Percentiles rank a stretch among this genome's conserved stretches.
Evolutionary conservation across 2,329 filamentous ascomycete species (phyloP).

Genomic region (Aspergillus piperis): DNA sequence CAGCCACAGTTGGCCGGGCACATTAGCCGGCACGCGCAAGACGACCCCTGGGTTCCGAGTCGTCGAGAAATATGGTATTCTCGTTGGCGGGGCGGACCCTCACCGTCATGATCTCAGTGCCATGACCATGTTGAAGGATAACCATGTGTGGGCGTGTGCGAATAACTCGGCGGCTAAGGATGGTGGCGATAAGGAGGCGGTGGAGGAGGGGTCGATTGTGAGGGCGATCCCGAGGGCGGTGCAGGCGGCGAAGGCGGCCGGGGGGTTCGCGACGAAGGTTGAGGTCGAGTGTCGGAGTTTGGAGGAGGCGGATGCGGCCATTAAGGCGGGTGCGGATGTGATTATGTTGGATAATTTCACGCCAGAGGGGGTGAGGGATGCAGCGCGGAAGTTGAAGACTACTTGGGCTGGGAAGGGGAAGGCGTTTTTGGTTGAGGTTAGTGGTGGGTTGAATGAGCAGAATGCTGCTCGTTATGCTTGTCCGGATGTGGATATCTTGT

Average conservation of each 20-base stretch:
- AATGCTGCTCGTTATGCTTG: conserved; percentile 77
- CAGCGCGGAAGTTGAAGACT: conserved; percentile 74
- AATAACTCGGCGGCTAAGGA: conserved; percentile 34
- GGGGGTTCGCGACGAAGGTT: conserved; percentile 88
- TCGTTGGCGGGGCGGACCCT: conserved; percentile 87
- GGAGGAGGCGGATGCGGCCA: conserved; percentile 86
- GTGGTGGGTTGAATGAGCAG: conserved; percentile 79
- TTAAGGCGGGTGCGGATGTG: conserved; percentile 86
- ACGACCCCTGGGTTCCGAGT: conserved; percentile 94
- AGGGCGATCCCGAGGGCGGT: conserved; percentile 83
- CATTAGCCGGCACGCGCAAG: conserved; percentile 92
- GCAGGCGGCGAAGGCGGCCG: conserved; percentile 75
- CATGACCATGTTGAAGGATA: conserved; percentile 99
- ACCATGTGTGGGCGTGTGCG: conserved; percentile 90
- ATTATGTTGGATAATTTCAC: conserved; percentile 98
- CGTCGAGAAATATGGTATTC: conserved; percentile 97
- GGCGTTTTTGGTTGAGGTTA: conserved; percentile 83
- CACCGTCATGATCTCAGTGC: conserved; percentile 87
- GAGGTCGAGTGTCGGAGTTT: conserved; percentile 94
- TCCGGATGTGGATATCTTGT: conserved; percentile 88
- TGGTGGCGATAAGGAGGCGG: conserved; percentile 19
- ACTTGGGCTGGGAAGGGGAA: conserved; percentile 74
- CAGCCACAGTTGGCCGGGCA: conserved; percentile 72
- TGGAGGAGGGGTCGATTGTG: conserved; percentile 33
- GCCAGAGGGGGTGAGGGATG: conserved; percentile 72